Evolutionary conservation across 2,329 filamentous ascomycete genomes (phyloP).

Genomic region (Cladosporium colombiae): DNA sequence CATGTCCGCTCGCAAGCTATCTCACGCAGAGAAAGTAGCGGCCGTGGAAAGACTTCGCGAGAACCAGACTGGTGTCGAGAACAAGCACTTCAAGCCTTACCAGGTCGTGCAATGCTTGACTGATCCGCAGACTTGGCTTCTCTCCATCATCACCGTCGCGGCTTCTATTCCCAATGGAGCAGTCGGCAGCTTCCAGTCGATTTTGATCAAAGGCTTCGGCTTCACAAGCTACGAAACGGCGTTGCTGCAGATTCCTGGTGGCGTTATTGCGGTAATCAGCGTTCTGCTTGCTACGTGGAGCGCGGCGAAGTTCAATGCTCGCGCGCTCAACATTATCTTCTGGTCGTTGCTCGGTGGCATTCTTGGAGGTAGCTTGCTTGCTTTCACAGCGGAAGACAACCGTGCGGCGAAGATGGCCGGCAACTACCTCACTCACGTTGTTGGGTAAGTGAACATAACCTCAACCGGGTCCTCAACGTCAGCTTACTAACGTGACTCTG

Average conservation of each 20-base stretch:
- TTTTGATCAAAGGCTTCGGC: slow-evolving; percentile 61
- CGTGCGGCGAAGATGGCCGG: slow-evolving; percentile 42
- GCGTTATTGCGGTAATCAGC: slow-evolving; percentile 57
- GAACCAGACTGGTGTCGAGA: slow-evolving; percentile 46
- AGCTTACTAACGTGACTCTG: background rate
- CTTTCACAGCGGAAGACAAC: slow-evolving; percentile 46
- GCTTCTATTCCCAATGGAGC: slow-evolving; percentile 61
- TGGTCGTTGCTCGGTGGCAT: slow-evolving; percentile 40
- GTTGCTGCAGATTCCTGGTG: slow-evolving; percentile 63
- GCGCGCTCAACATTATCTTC: slow-evolving; percentile 24
- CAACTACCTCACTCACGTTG: slow-evolving; percentile 37
- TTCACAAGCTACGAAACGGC: slow-evolving; percentile 59
- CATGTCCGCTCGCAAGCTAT: slow-evolving; percentile 59
- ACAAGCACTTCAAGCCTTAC: slow-evolving; percentile 52
- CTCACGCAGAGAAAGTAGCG: slow-evolving; percentile 57
- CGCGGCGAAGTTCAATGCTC: slow-evolving; percentile 47
- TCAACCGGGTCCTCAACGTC: too few species aligned
- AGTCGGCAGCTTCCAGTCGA: slow-evolving; percentile 59
- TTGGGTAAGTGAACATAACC: slow-evolving; percentile 24
- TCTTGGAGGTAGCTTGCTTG: slow-evolving; percentile 54
- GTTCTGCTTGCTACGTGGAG: slow-evolving; percentile 39
- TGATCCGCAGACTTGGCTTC: slow-evolving; percentile 62
- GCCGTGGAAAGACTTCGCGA: slow-evolving; percentile 56
- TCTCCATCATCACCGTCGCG: slow-evolving; percentile 47
- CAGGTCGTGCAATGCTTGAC: slow-evolving; percentile 56